Base-by-base conservation (phyloP, 805 yeast genomes). In the Myxozyma neotropica region DNA sequence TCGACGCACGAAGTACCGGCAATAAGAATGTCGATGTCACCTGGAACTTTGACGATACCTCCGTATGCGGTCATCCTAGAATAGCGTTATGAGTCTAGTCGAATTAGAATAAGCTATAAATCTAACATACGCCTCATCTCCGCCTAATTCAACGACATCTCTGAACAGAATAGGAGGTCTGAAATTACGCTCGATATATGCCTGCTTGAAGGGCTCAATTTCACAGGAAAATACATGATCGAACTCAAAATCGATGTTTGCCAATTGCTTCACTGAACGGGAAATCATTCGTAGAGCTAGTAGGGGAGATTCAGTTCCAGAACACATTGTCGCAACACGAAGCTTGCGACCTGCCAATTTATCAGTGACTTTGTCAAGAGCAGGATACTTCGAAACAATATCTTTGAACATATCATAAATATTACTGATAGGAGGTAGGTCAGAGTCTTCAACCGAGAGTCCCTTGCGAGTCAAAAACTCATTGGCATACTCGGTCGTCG, bases 1-100 rank as follows among this genome's bases (percentile, higher is more conserved):
- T 56, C 59, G 21, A 56, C 59, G 40, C 59, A 56, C 17, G 59
- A 56, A 10, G 59, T 56, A 10, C 59, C 59, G 17, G 59, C 59
- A 19, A 56, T 44, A 6, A 56, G 45, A n/a, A 56, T 56, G 27
- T 56, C 55, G 26, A 56, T 46, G 23, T 44, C 55, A 5, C 55
- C 55, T 2, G 59, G 59, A 8, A 56, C 59, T 5, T 33, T 17
- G 15, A 45, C 59, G 24, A 26, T 39, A 8, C 39, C 46, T 6
- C 55, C 55, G 24, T 56, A 56, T 5, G 59, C 59, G 2, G 59
- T 56, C 39, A 46, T 56, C 12, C 57, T 53, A n/a, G 15, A 3
- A 15, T 4, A n/a, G 4, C 33, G 10, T 29, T 38, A n/a, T 7
- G 21, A n/a, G 8, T 38, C 43, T 5, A 21, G 13, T n/a, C 4